Evolutionary conservation across 768 basidiomycete genomes (phyloP), one percentile per base, ranked within the genome.

Genomic region (Trametes cinnabarina): DNA sequence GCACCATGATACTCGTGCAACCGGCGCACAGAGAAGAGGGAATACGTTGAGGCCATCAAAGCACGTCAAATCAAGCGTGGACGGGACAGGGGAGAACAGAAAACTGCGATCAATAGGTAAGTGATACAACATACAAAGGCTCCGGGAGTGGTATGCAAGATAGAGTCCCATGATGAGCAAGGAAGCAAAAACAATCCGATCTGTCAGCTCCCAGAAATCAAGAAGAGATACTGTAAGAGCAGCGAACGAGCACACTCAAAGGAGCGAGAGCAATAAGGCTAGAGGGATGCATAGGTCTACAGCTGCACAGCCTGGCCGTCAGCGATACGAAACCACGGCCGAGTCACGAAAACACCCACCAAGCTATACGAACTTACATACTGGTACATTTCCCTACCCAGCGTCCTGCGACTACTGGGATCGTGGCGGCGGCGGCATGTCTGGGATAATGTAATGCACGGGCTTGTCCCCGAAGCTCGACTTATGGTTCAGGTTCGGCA

Each of bases 401-500:
- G 14, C 37, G 3, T 5, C 5, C 37, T 4, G 39, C 40, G 46
- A 35, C 48, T 32, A 49, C 53, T 26, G 56, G 12, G 51, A 53
- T 22, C 52, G 46, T 15, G 58, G 46, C 15, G 60, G 60, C 22
- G 62, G 60, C 4, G 71, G 71, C 54, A 68, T 61, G 51, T 72
- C 71, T 25, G 71, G 65, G 8, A 66, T 67, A 51, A 72, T 51
- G 49, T 66, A 64, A 51, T 68, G 71, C 61, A 72, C 65, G 47
- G 59, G 65, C 41, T 63, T 62, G 28, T 67, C 62, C 0, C 71
- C 71, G 35, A 72, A 68, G 63, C 71, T 72, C 20, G 63, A 58
- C 67, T 72, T 69, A 55, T 70, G 70, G 30, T 62, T 68, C 48
- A 71, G 47, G 22, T 57, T 34, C 55, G 66, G 60, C 26, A 64